These are phyloP conservation scores for Termitomyces sp. DNA, from an alignment of 1,284 basidiomycete genomes.

Conservation along the genomic window DNA sequence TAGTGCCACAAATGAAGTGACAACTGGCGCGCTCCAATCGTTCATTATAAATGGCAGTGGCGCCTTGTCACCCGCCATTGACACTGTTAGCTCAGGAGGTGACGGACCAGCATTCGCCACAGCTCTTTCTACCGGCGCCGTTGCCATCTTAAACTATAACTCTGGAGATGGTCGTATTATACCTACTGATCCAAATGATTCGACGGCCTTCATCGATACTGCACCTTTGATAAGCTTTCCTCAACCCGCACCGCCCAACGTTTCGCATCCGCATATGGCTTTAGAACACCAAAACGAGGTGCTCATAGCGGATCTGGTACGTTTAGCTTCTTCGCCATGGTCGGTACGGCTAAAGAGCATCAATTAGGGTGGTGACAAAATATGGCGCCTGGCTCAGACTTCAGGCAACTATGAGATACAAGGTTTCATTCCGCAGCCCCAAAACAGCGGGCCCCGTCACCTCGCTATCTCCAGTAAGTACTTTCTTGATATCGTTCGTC, in stretches of 20 bases:
- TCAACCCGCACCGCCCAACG: slow-evolving; percentile 26
- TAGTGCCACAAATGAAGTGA: slow-evolving; percentile 55
- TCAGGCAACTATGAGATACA: slow-evolving; percentile 47
- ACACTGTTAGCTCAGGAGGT: slow-evolving; percentile 48
- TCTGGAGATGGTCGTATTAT: slow-evolving; percentile 55
- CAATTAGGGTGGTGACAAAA: slow-evolving; percentile 54
- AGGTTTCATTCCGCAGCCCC: slow-evolving; percentile 58
- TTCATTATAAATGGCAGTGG: slow-evolving; percentile 47
- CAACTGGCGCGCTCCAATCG: slow-evolving; percentile 47
- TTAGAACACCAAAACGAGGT: slow-evolving; percentile 49
- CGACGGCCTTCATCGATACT: slow-evolving; percentile 37
- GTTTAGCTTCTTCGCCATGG: slow-evolving; percentile 13
- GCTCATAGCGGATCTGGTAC: slow-evolving; percentile 61
- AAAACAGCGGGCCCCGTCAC: slow-evolving; percentile 64
- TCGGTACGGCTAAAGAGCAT: neutral
- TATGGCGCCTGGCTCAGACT: slow-evolving; percentile 52
- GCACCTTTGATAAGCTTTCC: slow-evolving; percentile 52
- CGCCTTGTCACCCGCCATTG: slow-evolving; percentile 39
- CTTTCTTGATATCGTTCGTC: neutral
- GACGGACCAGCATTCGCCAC: slow-evolving; percentile 46
- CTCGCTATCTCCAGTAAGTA: slow-evolving; percentile 48
- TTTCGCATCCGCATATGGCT: slow-evolving; percentile 61
- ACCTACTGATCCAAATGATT: slow-evolving; percentile 31
- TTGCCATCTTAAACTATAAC: slow-evolving; percentile 58
- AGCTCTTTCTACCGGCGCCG: slow-evolving; percentile 49